Percentiles rank a stretch among this genome's conserved stretches.
Conservation (phyloP, 345 rosid genomes). For the Citrus sp. region DNA sequence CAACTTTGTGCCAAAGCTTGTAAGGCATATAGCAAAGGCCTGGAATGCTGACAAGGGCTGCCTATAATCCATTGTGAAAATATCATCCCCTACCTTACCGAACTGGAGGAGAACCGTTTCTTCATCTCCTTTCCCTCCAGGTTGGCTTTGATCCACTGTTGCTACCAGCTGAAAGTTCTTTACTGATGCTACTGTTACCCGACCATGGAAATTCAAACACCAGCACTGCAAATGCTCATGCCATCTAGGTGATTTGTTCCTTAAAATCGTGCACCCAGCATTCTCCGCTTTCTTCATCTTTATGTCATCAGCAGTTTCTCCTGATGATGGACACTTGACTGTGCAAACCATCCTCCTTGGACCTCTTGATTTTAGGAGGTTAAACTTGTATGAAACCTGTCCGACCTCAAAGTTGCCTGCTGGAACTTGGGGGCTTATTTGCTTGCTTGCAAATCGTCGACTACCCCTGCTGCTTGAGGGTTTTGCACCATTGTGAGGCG, state of each 20-base stretch:
- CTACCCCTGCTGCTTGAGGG: constrained; percentile 72
- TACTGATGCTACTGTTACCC: constrained; percentile 91
- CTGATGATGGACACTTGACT: constrained; percentile 43
- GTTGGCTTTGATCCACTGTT: constrained; percentile 69
- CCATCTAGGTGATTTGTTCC: constrained; percentile 95
- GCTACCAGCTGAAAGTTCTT: constrained; percentile 92
- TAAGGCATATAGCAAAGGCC: constrained; percentile 91
- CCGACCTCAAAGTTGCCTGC: constrained; percentile 90
- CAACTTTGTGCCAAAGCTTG: constrained; percentile 93
- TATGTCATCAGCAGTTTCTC: constrained; percentile 31
- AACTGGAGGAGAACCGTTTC: constrained; percentile 85
- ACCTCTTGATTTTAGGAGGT: constrained; percentile 92
- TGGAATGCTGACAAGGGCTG: constrained; percentile 92
- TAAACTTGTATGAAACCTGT: constrained; percentile 82
- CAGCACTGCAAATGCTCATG: constrained; percentile 94
- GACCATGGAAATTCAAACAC: constrained; percentile 94
- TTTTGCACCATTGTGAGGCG: constrained; percentile 79
- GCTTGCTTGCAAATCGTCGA: constrained; percentile 90
- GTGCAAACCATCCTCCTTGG: constrained; percentile 96
- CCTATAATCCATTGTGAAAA: constrained; percentile 89
- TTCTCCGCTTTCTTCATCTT: constrained; percentile 39
- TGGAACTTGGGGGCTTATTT: constrained; percentile 89
- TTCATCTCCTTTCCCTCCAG: constrained; percentile 86
- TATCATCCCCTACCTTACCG: constrained; percentile 85
- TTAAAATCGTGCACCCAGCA: constrained; percentile 44